Base-by-base conservation (phyloP, 1,284 basidiomycete genomes). In the Cryptococcus maquisensis region DNA sequence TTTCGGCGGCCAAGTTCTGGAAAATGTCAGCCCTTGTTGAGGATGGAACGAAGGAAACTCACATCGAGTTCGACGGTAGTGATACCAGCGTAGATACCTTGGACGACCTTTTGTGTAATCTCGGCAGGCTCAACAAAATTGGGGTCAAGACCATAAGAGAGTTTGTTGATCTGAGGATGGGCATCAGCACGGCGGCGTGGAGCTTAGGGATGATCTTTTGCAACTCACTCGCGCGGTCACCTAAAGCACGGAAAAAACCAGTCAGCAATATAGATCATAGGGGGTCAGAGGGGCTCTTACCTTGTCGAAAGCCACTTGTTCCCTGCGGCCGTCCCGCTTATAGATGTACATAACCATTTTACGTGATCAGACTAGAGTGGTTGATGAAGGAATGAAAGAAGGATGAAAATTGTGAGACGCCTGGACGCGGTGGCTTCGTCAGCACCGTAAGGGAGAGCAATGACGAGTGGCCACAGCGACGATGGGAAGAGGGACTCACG, bases 31-130 rank as follows among this genome's bases (percentile, higher is more conserved):
- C 36, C 51, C 37, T 5, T 41, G 20, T 24, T 20, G n/a, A 43
- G 42, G 24, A 5, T 15, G 32, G 26, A 13, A 32, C 32, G 13
- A n/a, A 18, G 15, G 26, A 10, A 12, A 81, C 85, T 66, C 64
- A 92, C 90, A 76, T 98, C 96, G 56, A 98, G 87, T 77, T 98
- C 96, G 55, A 92, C 90, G 9, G 96, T 98, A 9, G 94, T 98
- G 20, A 97, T 92, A 48, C 94, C 93, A 60, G 90, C 86, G 75
- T 96, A 95, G 49, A 97, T 92, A 66, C 95, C 95, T 47, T 87
- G 84, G 51, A 96, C 90, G 57, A 99, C 96, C 75, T 96, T 96
- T 78, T 94, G 91, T 20, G 90, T 86, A 58, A 93, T 86, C 86
- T 96, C 90, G 55, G 96, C 90, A 13, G 96, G 88, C 72, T 97